Base-by-base conservation (phyloP, 164 flowering plant species). In the Taxillus chinensis region DNA sequence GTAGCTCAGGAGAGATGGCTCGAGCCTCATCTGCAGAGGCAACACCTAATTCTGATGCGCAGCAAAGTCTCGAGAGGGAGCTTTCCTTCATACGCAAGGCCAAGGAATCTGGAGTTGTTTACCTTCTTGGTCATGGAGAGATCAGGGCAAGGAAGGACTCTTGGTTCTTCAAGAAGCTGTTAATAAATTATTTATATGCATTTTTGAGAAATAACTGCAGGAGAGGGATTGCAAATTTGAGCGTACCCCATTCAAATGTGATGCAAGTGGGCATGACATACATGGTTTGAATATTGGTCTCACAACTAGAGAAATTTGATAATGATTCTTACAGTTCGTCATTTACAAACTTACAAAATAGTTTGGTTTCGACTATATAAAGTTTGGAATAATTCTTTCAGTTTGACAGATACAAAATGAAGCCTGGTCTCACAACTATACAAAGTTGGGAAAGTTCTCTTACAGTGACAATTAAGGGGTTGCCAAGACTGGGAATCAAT, bases 211-310 rank as follows among this genome's bases (percentile, higher is more conserved):
- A 83, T 82, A 93, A 90, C 65, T 83, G 95, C 85, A 75, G 98
- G 72, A 80, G 97, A 63, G 96, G 97, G 38, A 86, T 74, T 66
- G 92, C 98, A 3, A 93, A 81, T 57, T 69, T 93, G 68, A 88
- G 89, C 56, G 98, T 90, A 16, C 98, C 96, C 8, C 97, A 89
- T 76, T 66, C 95, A 7, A 80, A 90, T 72, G 74, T 90, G 64
- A 89, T 93, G 81, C 98, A 90, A 71, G 98, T 90, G n/a, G 86
- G 92, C 68, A 93, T 90, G 98, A 88, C 96, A 16, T 93, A 93
- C 75, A 90, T 90, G 98, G 98, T 93, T 57, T 93, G 79, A 86
- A 48, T 56, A 27, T 45, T 10, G 46, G 46, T 43, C 27, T 27
- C 27, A 0, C 46, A 43, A 43, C 46, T 2, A 43, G 10, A 43